Conservation (phyloP, 768 basidiomycete genomes). For the Butyriboletus loyo region DNA sequence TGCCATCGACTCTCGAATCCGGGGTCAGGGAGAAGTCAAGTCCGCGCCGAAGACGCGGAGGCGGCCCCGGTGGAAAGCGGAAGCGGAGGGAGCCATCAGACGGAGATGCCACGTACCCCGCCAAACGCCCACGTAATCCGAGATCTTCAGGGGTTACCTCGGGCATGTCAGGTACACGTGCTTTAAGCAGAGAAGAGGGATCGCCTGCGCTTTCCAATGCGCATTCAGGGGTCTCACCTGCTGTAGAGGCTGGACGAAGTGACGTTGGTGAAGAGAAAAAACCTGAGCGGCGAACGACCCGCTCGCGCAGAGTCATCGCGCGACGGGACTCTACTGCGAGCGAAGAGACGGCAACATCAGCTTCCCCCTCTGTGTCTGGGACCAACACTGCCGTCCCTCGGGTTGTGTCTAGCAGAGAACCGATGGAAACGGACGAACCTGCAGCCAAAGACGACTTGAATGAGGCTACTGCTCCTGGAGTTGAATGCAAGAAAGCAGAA, state of each 20-base stretch:
- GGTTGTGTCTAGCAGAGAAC: conserved; percentile 15
- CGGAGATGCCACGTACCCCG: conserved; percentile 66
- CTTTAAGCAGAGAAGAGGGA: conserved; percentile 39
- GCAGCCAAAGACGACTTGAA: background rate
- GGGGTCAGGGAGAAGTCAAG: conserved; percentile 45
- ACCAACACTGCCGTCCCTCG: conserved; percentile 8
- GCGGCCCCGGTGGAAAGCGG: conserved; percentile 44
- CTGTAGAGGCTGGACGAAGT: conserved; percentile 12
- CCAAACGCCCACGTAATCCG: conserved; percentile 59
- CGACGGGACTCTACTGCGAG: conserved; percentile 54
- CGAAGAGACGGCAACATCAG: conserved; percentile 41
- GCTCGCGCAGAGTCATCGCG: conserved; percentile 40
- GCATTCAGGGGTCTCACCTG: conserved; percentile 24
- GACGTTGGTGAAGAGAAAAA: conserved; percentile 20
- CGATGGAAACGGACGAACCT: conserved; percentile 12
- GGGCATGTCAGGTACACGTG: conserved; percentile 15
- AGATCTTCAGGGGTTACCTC: conserved; percentile 34
- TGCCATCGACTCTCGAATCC: conserved; percentile 11
- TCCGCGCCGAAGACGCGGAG: conserved; percentile 48
- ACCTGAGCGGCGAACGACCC: conserved; percentile 45
- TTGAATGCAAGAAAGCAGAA: conserved; percentile 6
- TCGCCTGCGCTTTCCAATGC: conserved; percentile 36
- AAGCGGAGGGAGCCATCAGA: conserved; percentile 61
- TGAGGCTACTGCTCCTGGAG: background rate
- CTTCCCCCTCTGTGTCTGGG: conserved; percentile 33